These are phyloP conservation scores for Papiliotrema laurentii DNA, from an alignment of 1,284 basidiomycete genomes.

Conservation along the genomic window DNA sequence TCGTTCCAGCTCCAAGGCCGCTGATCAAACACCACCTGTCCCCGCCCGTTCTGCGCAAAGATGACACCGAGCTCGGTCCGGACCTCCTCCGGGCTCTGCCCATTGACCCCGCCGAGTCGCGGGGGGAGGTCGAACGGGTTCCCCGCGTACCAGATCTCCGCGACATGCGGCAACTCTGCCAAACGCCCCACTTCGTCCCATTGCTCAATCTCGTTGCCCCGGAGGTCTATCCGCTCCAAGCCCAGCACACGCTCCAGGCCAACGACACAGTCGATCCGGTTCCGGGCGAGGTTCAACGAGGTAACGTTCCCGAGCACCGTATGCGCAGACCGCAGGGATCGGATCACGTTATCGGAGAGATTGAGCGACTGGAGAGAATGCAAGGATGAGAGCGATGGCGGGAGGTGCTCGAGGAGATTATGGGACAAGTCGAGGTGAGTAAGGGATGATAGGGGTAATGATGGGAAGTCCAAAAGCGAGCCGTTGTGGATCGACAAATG, in stretches of 20 bases:
- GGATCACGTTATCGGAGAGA: constrained; percentile 91
- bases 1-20: constrained; percentile 70
- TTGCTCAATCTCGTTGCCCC: constrained; percentile 75
- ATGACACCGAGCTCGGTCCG: constrained; percentile 72
- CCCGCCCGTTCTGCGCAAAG: constrained; percentile 74
- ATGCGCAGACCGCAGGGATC: constrained; percentile 85
- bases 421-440: constrained; percentile 87
- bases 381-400: constrained; percentile 57
- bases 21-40: constrained; percentile 66
- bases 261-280: constrained; percentile 87
- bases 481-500: constrained; percentile 37
- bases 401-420: constrained; percentile 67
- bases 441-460: constrained; percentile 72
- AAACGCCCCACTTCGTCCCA: constrained; percentile 80
- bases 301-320: constrained; percentile 71
- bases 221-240: constrained; percentile 80
- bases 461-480: constrained; percentile 36
- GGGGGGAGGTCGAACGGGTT: constrained; percentile 63
- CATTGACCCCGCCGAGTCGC: constrained; percentile 46
- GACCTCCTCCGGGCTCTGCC: too few species aligned
- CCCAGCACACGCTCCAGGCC: constrained; percentile 82
- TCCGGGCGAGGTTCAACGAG: constrained; percentile 70
- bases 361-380: constrained; percentile 80
- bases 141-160: constrained; percentile 70
- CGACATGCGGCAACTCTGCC: constrained; percentile 68